Percentiles rank a stretch among this genome's conserved stretches.
Evolutionary conservation across 345 rosid species (phyloP).

Genomic region (Salix arbutifolia): DNA sequence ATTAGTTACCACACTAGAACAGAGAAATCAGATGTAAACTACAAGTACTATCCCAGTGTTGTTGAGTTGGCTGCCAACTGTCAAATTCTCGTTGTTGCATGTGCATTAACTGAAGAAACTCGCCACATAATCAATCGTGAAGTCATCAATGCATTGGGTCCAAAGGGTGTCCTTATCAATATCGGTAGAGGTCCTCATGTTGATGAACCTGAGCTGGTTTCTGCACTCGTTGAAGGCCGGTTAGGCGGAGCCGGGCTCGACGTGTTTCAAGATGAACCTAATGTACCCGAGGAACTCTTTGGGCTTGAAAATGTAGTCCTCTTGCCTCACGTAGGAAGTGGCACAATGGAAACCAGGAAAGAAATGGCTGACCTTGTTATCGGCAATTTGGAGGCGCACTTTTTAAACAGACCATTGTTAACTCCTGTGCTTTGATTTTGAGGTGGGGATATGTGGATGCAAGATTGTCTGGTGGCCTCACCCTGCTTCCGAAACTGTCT

Average conservation of each 20-base stretch:
- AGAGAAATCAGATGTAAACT: conserved; percentile 31
- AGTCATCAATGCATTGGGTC: conserved; percentile 57
- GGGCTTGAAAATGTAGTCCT: conserved; percentile 50
- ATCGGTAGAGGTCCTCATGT: conserved; percentile 58
- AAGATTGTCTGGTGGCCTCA: not conserved
- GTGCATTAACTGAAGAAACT: conserved; percentile 50
- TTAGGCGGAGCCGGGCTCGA: conserved; percentile 64
- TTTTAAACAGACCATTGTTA: conserved; percentile 15
- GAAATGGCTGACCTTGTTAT: conserved; percentile 28
- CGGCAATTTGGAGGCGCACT: conserved; percentile 27
- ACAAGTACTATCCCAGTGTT: conserved; percentile 42
- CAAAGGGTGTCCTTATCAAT: conserved; percentile 54
- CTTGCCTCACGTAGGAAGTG: conserved; percentile 57
- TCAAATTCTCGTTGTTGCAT: conserved; percentile 50
- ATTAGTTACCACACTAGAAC: conserved; percentile 47
- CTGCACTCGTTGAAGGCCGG: conserved; percentile 58
- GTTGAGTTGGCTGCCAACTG: conserved; percentile 46
- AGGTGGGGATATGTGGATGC: not conserved
- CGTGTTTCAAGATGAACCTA: conserved; percentile 56
- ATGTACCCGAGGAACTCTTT: conserved; percentile 45
- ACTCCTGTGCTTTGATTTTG: conserved; percentile 22
- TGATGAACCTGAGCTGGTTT: conserved; percentile 56
- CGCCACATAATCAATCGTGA: conserved; percentile 41
- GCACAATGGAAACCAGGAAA: conserved; percentile 21
- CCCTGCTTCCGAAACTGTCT: not conserved